Conservation (phyloP, 108 stramenopile genomes). For the Cyclotella kingstonii region DNA sequence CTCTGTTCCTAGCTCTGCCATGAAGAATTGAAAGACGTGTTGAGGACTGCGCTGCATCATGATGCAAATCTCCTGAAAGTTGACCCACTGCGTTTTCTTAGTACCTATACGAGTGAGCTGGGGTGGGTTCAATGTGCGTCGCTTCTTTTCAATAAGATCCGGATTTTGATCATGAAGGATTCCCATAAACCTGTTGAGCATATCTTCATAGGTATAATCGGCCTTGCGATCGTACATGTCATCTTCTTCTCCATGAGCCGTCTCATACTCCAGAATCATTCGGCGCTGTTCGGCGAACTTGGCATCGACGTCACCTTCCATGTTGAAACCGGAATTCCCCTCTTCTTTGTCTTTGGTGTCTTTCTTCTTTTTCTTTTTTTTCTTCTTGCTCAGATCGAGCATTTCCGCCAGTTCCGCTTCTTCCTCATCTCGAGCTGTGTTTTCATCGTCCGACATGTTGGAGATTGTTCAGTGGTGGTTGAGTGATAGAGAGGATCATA, state of each 20-base stretch:
- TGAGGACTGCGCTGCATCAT: slow-evolving; percentile 96
- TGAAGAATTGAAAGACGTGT: slow-evolving; percentile 98
- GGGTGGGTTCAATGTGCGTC: slow-evolving; percentile 96
- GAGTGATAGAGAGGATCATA: too few relatives aligned
- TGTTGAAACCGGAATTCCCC: slow-evolving; percentile 3
- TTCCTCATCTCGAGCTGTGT: slow-evolving; percentile 45
- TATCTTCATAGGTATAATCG: slow-evolving; percentile 87
- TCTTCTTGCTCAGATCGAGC: slow-evolving; percentile 86
- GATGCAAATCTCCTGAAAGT: slow-evolving; percentile 98
- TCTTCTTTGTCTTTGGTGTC: slow-evolving; percentile 47
- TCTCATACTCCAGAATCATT: slow-evolving; percentile 61
- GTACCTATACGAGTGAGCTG: slow-evolving; percentile 92
- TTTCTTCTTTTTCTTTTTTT: slow-evolving; percentile 93
- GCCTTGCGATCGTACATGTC: slow-evolving; percentile 80
- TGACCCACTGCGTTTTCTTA: slow-evolving; percentile 98
- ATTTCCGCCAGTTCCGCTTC: slow-evolving; percentile 86
- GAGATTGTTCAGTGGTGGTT: neutral
- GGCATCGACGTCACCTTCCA: slow-evolving; percentile 39
- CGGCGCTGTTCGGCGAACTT: slow-evolving; percentile 60
- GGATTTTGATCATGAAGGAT: slow-evolving; percentile 96
- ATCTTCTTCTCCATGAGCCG: slow-evolving; percentile 62
- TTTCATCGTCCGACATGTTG: slow-evolving; percentile 37
- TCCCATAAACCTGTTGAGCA: slow-evolving; percentile 85
- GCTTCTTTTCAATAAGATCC: slow-evolving; percentile 95
- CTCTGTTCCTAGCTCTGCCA: slow-evolving; percentile 99